A percentile compares a stretch with the other conserved stretches of the same genome.
These are phyloP conservation scores for Brassica cretica DNA, from an alignment of 345 rosid genomes.

Conservation along the genomic window DNA sequence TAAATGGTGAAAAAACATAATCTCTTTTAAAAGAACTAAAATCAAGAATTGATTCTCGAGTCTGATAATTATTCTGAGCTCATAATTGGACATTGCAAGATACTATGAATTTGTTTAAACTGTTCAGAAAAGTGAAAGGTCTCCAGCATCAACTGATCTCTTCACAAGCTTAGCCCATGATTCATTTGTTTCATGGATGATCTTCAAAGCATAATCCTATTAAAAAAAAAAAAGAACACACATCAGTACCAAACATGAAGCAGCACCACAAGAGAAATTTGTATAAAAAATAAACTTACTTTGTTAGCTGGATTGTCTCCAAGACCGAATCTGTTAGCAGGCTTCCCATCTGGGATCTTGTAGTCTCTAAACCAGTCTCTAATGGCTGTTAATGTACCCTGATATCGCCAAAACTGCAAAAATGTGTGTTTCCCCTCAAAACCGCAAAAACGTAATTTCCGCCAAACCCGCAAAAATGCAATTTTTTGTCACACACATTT, in stretches of 20 bases:
- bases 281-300: slow-evolving; percentile 41
- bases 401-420: too few relatives aligned
- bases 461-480: too few relatives aligned
- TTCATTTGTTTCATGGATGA: slow-evolving; percentile 74
- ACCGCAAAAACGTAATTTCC: too few relatives aligned
- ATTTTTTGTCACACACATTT: too few relatives aligned
- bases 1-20: slow-evolving; percentile 20
- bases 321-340: slow-evolving; percentile 94
- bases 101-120: background rate
- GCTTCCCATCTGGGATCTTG: slow-evolving; percentile 97
- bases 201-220: slow-evolving; percentile 80
- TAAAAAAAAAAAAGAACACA: background rate
- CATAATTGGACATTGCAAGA: slow-evolving; percentile 6
- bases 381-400: slow-evolving; percentile 88
- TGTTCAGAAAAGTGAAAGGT: slow-evolving; percentile 55
- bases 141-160: slow-evolving; percentile 64
- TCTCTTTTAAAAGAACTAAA: background rate
- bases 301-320: slow-evolving; percentile 88
- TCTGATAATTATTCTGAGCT: slow-evolving; percentile 8
- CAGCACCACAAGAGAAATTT: background rate
- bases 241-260: slow-evolving; percentile 8
- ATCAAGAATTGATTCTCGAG: too few relatives aligned
- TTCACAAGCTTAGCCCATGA: slow-evolving; percentile 86
- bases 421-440: too few relatives aligned
- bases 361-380: slow-evolving; percentile 98